Conservation (phyloP, 129 eudicot species). For the Oenanthe sinensis region DNA sequence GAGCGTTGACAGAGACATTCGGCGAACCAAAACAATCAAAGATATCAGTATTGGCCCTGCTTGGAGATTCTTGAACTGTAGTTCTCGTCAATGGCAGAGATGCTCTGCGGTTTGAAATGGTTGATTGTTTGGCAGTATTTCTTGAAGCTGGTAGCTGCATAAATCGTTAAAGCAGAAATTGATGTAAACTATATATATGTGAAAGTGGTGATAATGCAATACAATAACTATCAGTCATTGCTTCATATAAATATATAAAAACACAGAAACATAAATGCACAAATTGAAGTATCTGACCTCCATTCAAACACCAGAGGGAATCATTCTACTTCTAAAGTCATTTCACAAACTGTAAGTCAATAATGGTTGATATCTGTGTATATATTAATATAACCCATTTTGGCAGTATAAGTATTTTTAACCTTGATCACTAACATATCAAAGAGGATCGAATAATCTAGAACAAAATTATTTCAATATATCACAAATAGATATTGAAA, state of each 20-base stretch:
- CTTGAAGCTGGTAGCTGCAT: constrained; percentile 48
- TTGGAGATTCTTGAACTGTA: constrained; percentile 21
- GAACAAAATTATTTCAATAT: neutral
- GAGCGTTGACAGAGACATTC: constrained; percentile 83
- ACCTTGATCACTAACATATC: neutral
- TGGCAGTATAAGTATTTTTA: neutral
- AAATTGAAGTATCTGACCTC: neutral
- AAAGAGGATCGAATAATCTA: neutral
- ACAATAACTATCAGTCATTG: neutral
- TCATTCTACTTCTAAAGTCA: neutral
- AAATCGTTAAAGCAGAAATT: neutral
- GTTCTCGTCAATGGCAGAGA: constrained; percentile 57
- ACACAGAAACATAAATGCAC: neutral
- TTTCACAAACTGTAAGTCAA: neutral
- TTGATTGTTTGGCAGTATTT: constrained; percentile 40
- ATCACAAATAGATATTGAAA: neutral
- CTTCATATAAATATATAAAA: neutral
- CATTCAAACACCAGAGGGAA: neutral
- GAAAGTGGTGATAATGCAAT: neutral
- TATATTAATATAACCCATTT: too few relatives aligned
- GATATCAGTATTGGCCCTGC: constrained; percentile 33
- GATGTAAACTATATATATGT: neutral
- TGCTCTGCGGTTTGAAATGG: constrained; percentile 55
- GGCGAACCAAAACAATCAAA: constrained; percentile 52
- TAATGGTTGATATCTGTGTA: neutral